Base-by-base conservation (phyloP, 352 stramenopile genomes). In the Pythium utonaiense region DNA sequence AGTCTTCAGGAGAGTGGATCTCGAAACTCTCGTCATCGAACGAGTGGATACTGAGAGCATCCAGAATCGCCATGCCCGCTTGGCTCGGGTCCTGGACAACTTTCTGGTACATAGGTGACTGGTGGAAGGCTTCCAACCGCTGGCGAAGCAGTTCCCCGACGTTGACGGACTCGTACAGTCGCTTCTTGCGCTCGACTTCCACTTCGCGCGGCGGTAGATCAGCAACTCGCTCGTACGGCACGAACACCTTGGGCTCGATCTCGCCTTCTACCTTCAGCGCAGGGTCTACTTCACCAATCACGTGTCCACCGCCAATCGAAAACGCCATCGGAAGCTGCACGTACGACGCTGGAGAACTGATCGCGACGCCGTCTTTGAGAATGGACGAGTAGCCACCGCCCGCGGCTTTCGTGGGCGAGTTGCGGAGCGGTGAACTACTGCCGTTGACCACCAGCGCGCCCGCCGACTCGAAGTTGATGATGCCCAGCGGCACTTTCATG, bases 11-110 rank as follows among this genome's bases (percentile, higher is more conserved):
- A 19, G 69, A 71, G 40, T 88, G 80, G 10, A 85, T 76, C 58
- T 95, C 86, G 58, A 78, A 95, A 53, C 75, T 92, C 24, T 86
- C 80, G 30, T 95, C 86, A 59, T 95, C 86, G 27, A 95, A 95
- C 22, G 80, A 45, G 36, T 89, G 69, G 5, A 95, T 63, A 24
- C 69, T 79, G 36, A 95, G 60, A 3, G 53, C 72, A 17, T 89
- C 79, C 17, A 92, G 64, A 38, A 93, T 76, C 24, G 60, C 55
- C 62, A 64, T 67, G 0, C 60, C 67, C 10, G 62, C 61, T 6
- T 70, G 60, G 36, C 68, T 77, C 3, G 71, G 31, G 47, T 79
- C 71, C 44, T 74, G 69, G 0, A 40, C 40, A 12, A 79, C 50
- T 13, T 48, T 53, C 41, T 65, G 44, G 47, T 74, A 77, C 60